A percentile compares a stretch with the other conserved stretches of the same genome.
Evolutionary conservation across 768 basidiomycete genomes (phyloP).

Genomic region (Lyophyllum atratum): DNA sequence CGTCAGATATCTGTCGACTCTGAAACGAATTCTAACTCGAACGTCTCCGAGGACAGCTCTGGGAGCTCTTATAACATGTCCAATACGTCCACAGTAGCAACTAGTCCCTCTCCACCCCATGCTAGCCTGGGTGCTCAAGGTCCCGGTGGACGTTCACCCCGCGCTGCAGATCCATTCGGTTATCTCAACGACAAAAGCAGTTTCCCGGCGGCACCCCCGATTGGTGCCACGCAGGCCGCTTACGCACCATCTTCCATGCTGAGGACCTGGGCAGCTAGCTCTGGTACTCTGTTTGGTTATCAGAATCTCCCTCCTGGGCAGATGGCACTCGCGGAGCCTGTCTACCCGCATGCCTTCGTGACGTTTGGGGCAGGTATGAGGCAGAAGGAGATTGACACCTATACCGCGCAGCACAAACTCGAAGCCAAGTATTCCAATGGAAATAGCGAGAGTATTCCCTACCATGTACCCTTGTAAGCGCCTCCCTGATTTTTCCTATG

Average conservation of each 20-base stretch:
- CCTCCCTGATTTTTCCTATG: not conserved
- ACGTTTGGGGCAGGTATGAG: conserved; percentile 86
- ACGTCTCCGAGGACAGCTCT: conserved; percentile 17
- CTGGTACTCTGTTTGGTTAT: conserved; percentile 28
- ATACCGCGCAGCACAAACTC: conserved; percentile 67
- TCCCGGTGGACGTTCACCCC: conserved; percentile 11
- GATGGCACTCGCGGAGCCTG: conserved; percentile 54
- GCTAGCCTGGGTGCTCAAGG: conserved; percentile 5
- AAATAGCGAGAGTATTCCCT: conserved; percentile 60
- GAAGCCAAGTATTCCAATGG: conserved; percentile 57
- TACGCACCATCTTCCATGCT: conserved; percentile 37
- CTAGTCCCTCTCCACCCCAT: conserved; percentile 28
- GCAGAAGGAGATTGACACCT: conserved; percentile 83
- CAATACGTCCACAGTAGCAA: conserved; percentile 26
- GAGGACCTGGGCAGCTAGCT: conserved; percentile 33
- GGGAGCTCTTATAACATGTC: conserved; percentile 9
- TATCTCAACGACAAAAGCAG: conserved; percentile 49
- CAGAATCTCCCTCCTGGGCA: conserved; percentile 27
- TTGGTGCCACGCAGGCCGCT: conserved; percentile 30
- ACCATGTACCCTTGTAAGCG: conserved; percentile 78
- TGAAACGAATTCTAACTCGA: conserved; percentile 17
- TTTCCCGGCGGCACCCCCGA: conserved; percentile 29
- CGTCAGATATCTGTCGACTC: conserved; percentile 18
- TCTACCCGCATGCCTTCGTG: conserved; percentile 74
- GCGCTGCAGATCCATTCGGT: conserved; percentile 56